Percentiles rank a stretch among this genome's conserved stretches.
Evolutionary conservation across 2,329 filamentous ascomycete genomes (phyloP).

Genomic region (Periconia sp.): DNA sequence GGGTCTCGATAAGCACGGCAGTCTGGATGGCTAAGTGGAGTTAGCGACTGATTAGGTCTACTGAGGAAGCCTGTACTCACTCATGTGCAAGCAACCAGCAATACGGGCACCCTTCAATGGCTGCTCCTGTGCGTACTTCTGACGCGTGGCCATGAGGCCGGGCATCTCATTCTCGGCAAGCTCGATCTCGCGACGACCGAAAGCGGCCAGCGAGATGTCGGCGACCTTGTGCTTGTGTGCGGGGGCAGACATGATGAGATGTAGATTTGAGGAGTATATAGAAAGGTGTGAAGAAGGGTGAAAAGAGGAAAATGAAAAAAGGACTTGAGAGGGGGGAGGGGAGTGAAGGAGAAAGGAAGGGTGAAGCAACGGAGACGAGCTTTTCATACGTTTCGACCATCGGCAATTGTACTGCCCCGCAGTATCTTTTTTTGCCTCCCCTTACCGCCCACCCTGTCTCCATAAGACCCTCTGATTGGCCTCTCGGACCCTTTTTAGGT

Average conservation of each 20-base stretch:
- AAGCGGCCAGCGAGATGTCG: constrained; percentile 94
- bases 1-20: constrained; percentile 97
- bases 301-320: constrained; percentile 15
- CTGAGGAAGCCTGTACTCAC: constrained; percentile 47
- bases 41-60: constrained; percentile 17
- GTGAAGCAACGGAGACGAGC: neutral
- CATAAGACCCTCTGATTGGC: neutral
- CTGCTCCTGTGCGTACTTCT: constrained; percentile 90
- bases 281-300: constrained; percentile 3
- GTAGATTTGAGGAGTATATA: constrained; percentile 1
- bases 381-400: constrained; percentile 3
- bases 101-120: constrained; percentile 93
- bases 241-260: constrained; percentile 67
- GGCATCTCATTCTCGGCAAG: constrained; percentile 92
- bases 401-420: constrained; percentile 12
- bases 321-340: constrained; percentile 17
- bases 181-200: constrained; percentile 98
- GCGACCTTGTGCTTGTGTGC: constrained; percentile 97
- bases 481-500: neutral
- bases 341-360: constrained; percentile 13
- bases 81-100: constrained; percentile 98
- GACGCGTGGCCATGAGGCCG: constrained; percentile 92
- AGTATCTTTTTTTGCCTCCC: constrained; percentile 3
- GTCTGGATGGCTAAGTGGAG: constrained; percentile 81
- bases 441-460: neutral